Evolutionary conservation across 495 filamentous ascomycete genomes (phyloP).

Genomic region (Daldinia bambusicola): DNA sequence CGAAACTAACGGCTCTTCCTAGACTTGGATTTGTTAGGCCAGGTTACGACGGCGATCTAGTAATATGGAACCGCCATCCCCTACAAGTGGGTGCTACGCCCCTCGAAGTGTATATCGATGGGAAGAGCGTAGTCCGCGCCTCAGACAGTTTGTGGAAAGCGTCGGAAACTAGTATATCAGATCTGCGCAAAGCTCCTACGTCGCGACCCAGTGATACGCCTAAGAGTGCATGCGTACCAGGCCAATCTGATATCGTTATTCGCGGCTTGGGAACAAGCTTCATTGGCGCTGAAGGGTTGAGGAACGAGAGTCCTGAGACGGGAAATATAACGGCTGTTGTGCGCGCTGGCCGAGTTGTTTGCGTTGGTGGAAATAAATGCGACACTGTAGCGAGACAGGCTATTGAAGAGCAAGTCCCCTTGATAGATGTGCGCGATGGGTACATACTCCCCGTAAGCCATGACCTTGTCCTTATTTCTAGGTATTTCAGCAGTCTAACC

Average conservation of each 20-base stretch:
- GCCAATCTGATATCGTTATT: conserved; percentile 28
- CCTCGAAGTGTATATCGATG: conserved; percentile 65
- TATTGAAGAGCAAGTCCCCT: conserved; percentile 22
- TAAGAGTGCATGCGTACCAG: conserved; percentile 17
- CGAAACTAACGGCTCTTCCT: neutral
- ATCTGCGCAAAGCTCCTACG: conserved; percentile 32
- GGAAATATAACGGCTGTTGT: conserved; percentile 52
- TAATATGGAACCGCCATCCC: conserved; percentile 66
- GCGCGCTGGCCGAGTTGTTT: conserved; percentile 52
- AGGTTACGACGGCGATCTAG: conserved; percentile 66
- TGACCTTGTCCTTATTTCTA: neutral
- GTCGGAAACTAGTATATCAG: conserved; percentile 7
- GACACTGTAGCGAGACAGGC: conserved; percentile 22
- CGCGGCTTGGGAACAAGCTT: conserved; percentile 31
- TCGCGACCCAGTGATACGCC: conserved; percentile 41
- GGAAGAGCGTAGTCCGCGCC: conserved; percentile 39
- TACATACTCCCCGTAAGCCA: conserved; percentile 52
- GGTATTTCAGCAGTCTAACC: conserved; percentile 15
- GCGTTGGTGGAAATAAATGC: conserved; percentile 46
- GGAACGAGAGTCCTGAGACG: conserved; percentile 22
- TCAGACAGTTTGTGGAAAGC: conserved; percentile 29
- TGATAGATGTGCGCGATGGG: conserved; percentile 56
- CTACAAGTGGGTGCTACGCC: conserved; percentile 63
- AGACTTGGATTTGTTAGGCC: conserved; percentile 59
- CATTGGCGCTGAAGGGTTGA: conserved; percentile 19